Evolutionary conservation across 805 yeast species (phyloP), one percentile per base, ranked within the genome.

Genomic region (Cyberlindnera sargentensis): DNA sequence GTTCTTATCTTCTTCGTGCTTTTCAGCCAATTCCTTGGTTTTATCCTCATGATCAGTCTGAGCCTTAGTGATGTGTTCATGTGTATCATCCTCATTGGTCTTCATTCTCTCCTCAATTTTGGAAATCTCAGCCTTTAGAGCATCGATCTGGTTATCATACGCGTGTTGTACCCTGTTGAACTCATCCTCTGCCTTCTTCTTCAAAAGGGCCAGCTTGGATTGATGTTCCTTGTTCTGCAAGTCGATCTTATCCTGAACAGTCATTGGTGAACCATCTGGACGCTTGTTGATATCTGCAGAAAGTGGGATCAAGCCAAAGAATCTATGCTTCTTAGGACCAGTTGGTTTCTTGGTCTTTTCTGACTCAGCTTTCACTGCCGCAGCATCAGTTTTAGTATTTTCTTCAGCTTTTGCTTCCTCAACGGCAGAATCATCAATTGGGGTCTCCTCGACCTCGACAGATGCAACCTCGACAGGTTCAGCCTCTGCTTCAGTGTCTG

Each of bases 1-100:
- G 30, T 47, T 37, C 43, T 55, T 57, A 5, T 44, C 43, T 38
- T 53, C 58, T 29, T 44, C 57, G 31, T 53, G 61, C 39, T 56
- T 40, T 35, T 49, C 54, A 31, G 43, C 52, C n/a, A 56, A 42
- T 28, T 45, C 47, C 42, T 49, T 47, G 7, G 49, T 42, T 15
- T 44, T 41, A 23, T 42, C 43, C 29, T 51, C 57, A 40, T 47
- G 53, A 4, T 46, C 29, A 15, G 24, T 39, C 33, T 52, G 47
- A 2, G 53, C 49, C 20, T 42, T 37, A 6, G 49, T 47, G 38
- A 57, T 46, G 29, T 45, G 49, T 15, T 50, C 44, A 1, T 41
- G 39, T 2, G 50, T 42, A 8, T 42, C 15, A 2, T 30, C 40
- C 37, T 54, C 52, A 37, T 51, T 43, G 8, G 39, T 41, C 3